Conservation (phyloP, 2,329 filamentous ascomycete species). For the Hymenoscyphus infarciens region DNA sequence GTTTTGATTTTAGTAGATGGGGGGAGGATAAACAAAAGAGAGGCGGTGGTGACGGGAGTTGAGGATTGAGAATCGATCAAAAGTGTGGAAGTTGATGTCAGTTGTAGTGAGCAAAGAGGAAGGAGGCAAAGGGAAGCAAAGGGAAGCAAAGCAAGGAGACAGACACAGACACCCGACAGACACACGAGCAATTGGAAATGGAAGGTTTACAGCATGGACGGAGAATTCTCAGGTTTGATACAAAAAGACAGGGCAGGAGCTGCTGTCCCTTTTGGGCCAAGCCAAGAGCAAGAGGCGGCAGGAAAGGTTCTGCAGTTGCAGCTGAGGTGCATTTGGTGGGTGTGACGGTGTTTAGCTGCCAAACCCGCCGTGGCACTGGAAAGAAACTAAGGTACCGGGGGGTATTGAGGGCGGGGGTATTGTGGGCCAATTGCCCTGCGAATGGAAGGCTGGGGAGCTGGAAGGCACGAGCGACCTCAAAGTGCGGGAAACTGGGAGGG, state of each 20-base stretch:
- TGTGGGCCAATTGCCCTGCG: too few species aligned
- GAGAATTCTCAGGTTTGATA: slow-evolving; percentile 5
- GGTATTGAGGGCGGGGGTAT: too few species aligned
- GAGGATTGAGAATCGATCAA: not conserved
- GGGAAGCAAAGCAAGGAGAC: not conserved
- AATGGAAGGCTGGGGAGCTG: too few species aligned
- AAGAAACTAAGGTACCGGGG: too few species aligned
- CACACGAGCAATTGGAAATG: not conserved
- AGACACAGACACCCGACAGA: not conserved
- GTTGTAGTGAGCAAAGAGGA: not conserved
- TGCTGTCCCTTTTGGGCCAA: not conserved
- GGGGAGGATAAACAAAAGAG: not conserved
- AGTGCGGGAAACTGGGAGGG: too few species aligned
- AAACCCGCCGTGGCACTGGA: too few species aligned
- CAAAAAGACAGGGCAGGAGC: not conserved
- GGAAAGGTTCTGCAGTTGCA: not conserved
- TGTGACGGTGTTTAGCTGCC: too few species aligned
- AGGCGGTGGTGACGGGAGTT: not conserved
- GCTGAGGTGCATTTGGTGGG: too few species aligned
- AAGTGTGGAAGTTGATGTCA: not conserved
- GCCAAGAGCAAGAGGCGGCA: not conserved
- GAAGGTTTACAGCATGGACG: not conserved
- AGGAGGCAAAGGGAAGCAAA: not conserved
- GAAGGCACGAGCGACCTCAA: too few species aligned
- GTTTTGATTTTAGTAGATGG: not conserved